Evolutionary conservation across 2,329 filamentous ascomycete species (phyloP), one percentile per base, ranked within the genome.

Genomic region (Claviceps purpurea): DNA sequence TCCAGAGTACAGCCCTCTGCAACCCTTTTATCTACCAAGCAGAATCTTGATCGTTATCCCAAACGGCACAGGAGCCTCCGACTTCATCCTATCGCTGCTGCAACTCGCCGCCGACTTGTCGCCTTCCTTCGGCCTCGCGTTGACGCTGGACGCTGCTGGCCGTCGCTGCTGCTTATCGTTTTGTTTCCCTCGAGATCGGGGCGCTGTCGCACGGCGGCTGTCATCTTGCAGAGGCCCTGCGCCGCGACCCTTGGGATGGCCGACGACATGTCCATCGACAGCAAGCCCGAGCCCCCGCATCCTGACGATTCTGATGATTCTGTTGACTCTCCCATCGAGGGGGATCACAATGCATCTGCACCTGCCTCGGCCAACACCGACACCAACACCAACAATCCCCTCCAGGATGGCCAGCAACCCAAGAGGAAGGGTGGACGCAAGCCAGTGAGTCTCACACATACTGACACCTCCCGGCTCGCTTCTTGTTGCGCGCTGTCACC

Each of bases 401-500:
- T 69, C 30, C 76, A 76, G 58, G 78, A 81, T 61, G 68, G 67
- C 59, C 78, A 79, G 64, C 79, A 81, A 56, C 89, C 90, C 65
- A 98, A 98, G 77, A 83, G 93, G 65, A 98, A 98, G 75, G 93
- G 93, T 64, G 93, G 93, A 56, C 84, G 93, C 65, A 98, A 97
- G 75, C 93, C 93, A 65, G 93, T 97, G 82, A 69, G 78, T 95
- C 47, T 37, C 47, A 34, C 38, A 24, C 38, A 26, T 34, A 37
- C 46, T 54, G 38, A 46, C 52, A 50, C 30, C 14, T 16, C 20
- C 39, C 16, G 1, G 1, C 11, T 8, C 16, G 16, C 24, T 22
- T 30, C 37, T 22, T 13, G 8, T n/a, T 42, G 16, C 40, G 40
- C 40, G n/a, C 40, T 18, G 8, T 43, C 18, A 43, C 20, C 41